These are phyloP conservation scores for Globisporangium ultimum DNA, from an alignment of 352 stramenopile species.

Conservation along the genomic window DNA sequence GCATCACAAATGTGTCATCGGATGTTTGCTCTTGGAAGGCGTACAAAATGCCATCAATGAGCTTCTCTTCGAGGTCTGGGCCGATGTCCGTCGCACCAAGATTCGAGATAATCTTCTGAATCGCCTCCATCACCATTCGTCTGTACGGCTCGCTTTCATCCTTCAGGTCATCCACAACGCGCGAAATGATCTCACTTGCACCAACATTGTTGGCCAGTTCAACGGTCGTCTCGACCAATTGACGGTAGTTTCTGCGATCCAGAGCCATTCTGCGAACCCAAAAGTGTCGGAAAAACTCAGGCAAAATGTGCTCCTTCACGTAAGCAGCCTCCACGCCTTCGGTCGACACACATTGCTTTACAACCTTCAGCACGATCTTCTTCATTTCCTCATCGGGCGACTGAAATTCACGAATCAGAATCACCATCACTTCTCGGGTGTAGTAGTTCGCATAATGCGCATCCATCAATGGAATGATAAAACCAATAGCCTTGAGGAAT, in stretches of 20 bases:
- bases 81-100: constrained; percentile 96
- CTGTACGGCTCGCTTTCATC: constrained; percentile 99
- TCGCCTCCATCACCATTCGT: constrained; percentile 99
- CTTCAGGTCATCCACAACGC: constrained; percentile 99
- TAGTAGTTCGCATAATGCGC: constrained; percentile 99
- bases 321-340: constrained; percentile 98
- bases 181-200: constrained; percentile 96
- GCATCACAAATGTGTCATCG: constrained; percentile 93
- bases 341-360: constrained; percentile 98
- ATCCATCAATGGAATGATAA: constrained; percentile 99
- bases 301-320: constrained; percentile 97
- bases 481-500: constrained; percentile 99
- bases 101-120: constrained; percentile 98
- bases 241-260: constrained; percentile 97
- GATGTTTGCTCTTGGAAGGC: constrained; percentile 98
- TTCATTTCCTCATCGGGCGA: constrained; percentile 99
- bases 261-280: constrained; percentile 99
- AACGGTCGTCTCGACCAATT: constrained; percentile 98
- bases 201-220: constrained; percentile 99
- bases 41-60: constrained; percentile 99
- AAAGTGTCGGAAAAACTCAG: constrained; percentile 99
- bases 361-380: constrained; percentile 96
- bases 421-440: constrained; percentile 98
- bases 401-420: constrained; percentile 98
- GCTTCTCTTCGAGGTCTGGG: constrained; percentile 95